Conservation (phyloP, 2,329 filamentous ascomycete genomes). For the Zelopaecilomyces penicillatus region DNA sequence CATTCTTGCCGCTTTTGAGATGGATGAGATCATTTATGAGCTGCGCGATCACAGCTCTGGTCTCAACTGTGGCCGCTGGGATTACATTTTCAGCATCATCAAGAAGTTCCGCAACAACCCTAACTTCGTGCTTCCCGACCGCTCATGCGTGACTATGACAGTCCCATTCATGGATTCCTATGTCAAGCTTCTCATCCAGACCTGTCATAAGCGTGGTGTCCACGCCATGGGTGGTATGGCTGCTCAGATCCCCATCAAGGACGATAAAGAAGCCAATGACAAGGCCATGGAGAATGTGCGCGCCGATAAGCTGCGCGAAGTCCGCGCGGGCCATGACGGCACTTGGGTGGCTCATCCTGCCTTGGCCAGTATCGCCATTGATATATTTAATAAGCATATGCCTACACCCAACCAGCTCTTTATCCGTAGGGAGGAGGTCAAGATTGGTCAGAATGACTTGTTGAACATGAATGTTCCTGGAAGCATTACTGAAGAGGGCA, state of each 20-base stretch:
- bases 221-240: slow-evolving; percentile 99
- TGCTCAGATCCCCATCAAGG: slow-evolving; percentile 97
- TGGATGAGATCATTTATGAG: slow-evolving; percentile 99
- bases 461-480: slow-evolving; percentile 98
- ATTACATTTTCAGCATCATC: slow-evolving; percentile 99
- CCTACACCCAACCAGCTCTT: slow-evolving; percentile 96
- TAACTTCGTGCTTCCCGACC: slow-evolving; percentile 88
- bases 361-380: slow-evolving; percentile 76
- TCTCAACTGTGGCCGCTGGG: slow-evolving; percentile 97
- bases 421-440: slow-evolving; percentile 79
- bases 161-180: slow-evolving; percentile 98
- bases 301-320: slow-evolving; percentile 93
- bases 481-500: slow-evolving; percentile 83
- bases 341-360: slow-evolving; percentile 98
- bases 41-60: slow-evolving; percentile 92
- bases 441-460: slow-evolving; percentile 78
- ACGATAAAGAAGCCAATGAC: slow-evolving; percentile 83
- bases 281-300: slow-evolving; percentile 88
- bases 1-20: slow-evolving; percentile 95
- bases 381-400: slow-evolving; percentile 98
- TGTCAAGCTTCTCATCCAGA: slow-evolving; percentile 92
- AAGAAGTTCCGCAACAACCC: slow-evolving; percentile 98
- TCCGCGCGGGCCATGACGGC: slow-evolving; percentile 86
- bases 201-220: slow-evolving; percentile 92
- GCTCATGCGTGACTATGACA: slow-evolving; percentile 89